Conservation (phyloP, 805 yeast species). For the Wickerhamiella shivajii region DNA sequence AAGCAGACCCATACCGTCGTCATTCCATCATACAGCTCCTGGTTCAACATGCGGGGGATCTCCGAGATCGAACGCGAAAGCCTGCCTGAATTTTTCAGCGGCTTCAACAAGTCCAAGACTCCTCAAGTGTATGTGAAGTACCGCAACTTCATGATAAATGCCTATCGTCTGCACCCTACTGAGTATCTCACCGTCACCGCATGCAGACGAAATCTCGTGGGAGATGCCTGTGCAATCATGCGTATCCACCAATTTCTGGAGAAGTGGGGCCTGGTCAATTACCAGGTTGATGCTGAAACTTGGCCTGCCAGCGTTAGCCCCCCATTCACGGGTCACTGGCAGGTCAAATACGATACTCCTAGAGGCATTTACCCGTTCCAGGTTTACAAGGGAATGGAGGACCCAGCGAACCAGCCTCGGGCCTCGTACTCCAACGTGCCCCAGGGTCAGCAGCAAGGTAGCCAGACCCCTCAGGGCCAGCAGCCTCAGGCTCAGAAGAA, state of each 20-base stretch:
- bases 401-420: constrained; percentile 23
- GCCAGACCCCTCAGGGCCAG: no score
- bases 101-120: constrained; percentile 50
- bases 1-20: constrained; percentile 72
- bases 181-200: constrained; percentile 85
- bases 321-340: constrained; percentile 63
- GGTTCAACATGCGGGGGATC: constrained; percentile 65
- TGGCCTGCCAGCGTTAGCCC: constrained; percentile 52
- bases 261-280: constrained; percentile 88
- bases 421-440: no score
- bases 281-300: constrained; percentile 72
- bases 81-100: constrained; percentile 72
- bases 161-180: constrained; percentile 76
- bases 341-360: constrained; percentile 74
- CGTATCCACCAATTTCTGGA: constrained; percentile 71
- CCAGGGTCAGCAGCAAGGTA: no score
- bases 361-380: constrained; percentile 87
- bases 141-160: constrained; percentile 77
- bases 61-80: constrained; percentile 71
- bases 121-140: constrained; percentile 68
- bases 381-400: constrained; percentile 53
- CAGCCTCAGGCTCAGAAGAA: constrained; percentile 9
- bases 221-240: constrained; percentile 81
- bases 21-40: constrained; percentile 72
- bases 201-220: constrained; percentile 75